phyloP scores from a whole-genome alignment of 768 basidiomycete genomes.

The Xanthoconium stramineum region DNA sequence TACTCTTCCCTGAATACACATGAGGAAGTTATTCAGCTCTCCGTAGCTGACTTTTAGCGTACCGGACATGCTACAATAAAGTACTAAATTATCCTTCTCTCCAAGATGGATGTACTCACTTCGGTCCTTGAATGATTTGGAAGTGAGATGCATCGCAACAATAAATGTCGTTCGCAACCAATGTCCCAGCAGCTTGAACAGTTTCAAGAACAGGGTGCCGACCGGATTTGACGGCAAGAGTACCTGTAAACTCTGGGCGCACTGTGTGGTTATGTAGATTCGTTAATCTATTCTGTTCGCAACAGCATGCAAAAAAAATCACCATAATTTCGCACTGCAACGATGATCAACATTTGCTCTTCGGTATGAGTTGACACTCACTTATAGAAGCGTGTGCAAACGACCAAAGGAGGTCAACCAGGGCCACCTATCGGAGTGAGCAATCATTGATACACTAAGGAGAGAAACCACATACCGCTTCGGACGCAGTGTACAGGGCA shows the following conservation, averaged over 20 bases:
- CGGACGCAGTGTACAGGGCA: constrained; percentile 84
- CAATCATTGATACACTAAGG: neutral
- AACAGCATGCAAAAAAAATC: neutral
- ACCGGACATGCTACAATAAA: constrained; percentile 57
- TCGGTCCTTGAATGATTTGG: constrained; percentile 90
- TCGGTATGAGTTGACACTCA: constrained; percentile 35
- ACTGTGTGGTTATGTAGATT: constrained; percentile 39
- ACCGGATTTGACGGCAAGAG: constrained; percentile 84
- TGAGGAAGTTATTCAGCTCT: neutral
- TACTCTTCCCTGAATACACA: constrained; percentile 71
- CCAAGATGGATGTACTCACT: constrained; percentile 44
- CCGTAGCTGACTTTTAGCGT: neutral
- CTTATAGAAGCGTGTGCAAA: constrained; percentile 83
- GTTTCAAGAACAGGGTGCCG: constrained; percentile 86
- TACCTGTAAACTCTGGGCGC: constrained; percentile 89
- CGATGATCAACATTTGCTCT: neutral
- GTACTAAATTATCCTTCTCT: neutral
- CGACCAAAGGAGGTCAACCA: constrained; percentile 87
- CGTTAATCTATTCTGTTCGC: neutral
- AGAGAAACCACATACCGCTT: constrained; percentile 54
- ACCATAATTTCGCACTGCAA: constrained; percentile 52
- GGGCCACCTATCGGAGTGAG: constrained; percentile 56
- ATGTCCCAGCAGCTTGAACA: constrained; percentile 58
- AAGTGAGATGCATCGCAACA: constrained; percentile 82
- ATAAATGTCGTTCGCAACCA: constrained; percentile 90